phyloP scores from a whole-genome alignment of 108 stramenopile genomes.

The Hondaea fermentalgiana region DNA sequence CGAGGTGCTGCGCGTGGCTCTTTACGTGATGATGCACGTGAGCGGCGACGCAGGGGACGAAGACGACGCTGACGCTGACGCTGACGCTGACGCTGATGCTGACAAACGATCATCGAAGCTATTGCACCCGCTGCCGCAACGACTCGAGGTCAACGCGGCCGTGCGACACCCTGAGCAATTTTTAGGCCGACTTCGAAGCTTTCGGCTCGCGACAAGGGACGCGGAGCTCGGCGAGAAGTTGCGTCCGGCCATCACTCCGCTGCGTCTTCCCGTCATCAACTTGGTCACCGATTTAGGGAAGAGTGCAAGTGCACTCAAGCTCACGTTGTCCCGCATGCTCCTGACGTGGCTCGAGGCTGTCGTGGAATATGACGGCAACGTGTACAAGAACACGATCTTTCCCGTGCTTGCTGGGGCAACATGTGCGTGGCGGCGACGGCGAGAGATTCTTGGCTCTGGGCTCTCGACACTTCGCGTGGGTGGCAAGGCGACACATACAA shows the following conservation, averaged over 20 bases:
- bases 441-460: neutral
- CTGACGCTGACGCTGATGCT: neutral
- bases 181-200: neutral
- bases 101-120: neutral
- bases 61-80: no score
- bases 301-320: neutral
- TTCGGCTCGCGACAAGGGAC: neutral
- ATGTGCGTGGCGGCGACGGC: neutral
- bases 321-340: neutral
- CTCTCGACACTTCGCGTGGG: neutral
- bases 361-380: neutral
- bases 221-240: neutral
- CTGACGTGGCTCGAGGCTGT: neutral
- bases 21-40: neutral
- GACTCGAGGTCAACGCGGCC: neutral
- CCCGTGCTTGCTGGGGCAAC: neutral
- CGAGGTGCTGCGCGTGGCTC: neutral
- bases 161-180: slow-evolving; percentile 1
- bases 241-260: neutral
- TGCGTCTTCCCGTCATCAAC: neutral
- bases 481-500: neutral
- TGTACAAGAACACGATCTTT: neutral
- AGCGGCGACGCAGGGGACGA: neutral
- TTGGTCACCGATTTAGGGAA: neutral
- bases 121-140: neutral